phyloP scores from a whole-genome alignment of 2,329 filamentous ascomycete genomes.

The Colletotrichum orchidophilum region DNA sequence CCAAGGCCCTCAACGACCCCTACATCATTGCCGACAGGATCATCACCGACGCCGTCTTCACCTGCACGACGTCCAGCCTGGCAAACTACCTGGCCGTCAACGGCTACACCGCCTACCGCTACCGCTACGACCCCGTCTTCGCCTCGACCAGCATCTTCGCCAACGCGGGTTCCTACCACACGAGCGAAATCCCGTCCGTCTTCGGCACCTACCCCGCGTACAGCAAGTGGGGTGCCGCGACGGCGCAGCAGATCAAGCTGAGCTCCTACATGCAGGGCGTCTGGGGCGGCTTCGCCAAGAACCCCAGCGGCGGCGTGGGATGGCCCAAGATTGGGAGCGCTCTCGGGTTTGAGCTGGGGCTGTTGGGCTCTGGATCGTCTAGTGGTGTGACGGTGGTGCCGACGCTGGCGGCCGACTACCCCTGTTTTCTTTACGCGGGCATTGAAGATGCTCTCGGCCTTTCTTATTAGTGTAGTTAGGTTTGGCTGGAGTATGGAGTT shows the following conservation, averaged over 20 bases:
- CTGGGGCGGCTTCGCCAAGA: constrained; percentile 24
- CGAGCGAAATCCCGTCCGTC: constrained; percentile 27
- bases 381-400: not conserved
- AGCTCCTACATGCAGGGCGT: constrained; percentile 25
- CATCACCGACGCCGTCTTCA: constrained; percentile 24
- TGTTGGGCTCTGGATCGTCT: not conserved
- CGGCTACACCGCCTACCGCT: constrained; percentile 21
- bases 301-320: constrained; percentile 8
- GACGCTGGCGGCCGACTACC: constrained; percentile 4
- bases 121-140: constrained; percentile 25
- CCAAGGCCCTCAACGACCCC: not conserved
- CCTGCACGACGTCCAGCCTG: constrained; percentile 18
- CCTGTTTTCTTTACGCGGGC: not conserved
- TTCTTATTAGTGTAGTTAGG: not conserved
- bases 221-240: constrained; percentile 3
- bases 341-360: constrained; percentile 4
- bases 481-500: not conserved
- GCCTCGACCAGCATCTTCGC: constrained; percentile 20
- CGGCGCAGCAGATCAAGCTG: constrained; percentile 10
- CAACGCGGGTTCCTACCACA: constrained; percentile 31
- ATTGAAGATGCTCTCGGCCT: not conserved
- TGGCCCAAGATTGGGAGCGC: constrained; percentile 23
- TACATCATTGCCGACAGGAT: constrained; percentile 11
- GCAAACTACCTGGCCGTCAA: constrained; percentile 6
- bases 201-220: constrained; percentile 27